Evolutionary conservation across 306 rosid genomes (phyloP).

Genomic region (Dicorynia guianensis): DNA sequence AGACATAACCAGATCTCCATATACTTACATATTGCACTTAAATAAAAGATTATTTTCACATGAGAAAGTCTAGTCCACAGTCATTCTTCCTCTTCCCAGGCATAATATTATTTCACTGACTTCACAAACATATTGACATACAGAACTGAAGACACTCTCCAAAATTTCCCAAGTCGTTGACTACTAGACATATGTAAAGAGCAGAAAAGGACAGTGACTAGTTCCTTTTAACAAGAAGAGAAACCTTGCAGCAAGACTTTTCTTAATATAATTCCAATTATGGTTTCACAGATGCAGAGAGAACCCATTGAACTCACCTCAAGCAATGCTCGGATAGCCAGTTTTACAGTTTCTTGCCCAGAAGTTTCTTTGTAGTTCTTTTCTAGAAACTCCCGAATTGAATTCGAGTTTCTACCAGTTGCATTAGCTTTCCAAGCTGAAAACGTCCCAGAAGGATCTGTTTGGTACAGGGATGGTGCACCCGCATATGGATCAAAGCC

Average conservation of each 20-base stretch:
- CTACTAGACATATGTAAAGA: not conserved
- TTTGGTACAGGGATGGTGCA: conserved; percentile 82
- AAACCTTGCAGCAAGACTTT: conserved; percentile 1
- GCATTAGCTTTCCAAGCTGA: conserved; percentile 99
- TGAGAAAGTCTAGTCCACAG: too few relatives aligned
- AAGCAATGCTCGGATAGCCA: conserved; percentile 45
- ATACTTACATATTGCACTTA: too few relatives aligned
- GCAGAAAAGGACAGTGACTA: conserved; percentile 18
- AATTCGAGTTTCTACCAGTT: conserved; percentile 94
- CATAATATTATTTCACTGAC: not conserved
- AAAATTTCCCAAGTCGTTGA: not conserved
- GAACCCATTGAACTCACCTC: conserved; percentile 16
- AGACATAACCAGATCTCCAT: too few relatives aligned
- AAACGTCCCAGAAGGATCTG: conserved; percentile 97
- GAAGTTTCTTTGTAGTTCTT: conserved; percentile 89
- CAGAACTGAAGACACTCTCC: not conserved
- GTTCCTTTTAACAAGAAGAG: not conserved
- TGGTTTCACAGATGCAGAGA: not conserved
- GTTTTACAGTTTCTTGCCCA: conserved; percentile 45
- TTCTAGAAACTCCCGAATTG: conserved; percentile 90
- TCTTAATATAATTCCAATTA: not conserved
- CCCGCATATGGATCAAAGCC: conserved; percentile 89
- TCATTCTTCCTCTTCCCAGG: too few relatives aligned
- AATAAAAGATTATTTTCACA: too few relatives aligned
- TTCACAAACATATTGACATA: not conserved